Base-by-base conservation (phyloP, 352 stramenopile genomes). In the Thalassiosira allenii region DNA sequence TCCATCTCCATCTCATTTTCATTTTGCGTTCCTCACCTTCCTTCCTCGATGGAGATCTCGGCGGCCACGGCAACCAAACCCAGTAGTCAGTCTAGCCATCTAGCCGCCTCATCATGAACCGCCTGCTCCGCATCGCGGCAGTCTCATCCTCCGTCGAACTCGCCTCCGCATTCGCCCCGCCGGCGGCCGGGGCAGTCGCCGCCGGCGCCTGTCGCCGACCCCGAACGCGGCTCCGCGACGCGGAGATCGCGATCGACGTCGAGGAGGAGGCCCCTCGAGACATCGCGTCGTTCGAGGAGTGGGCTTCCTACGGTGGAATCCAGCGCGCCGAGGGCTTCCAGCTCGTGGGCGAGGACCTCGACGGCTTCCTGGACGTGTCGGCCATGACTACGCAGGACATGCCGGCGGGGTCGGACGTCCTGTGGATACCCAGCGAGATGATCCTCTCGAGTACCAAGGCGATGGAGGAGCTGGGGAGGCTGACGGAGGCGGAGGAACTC, bases 361-460 rank as follows among this genome's bases (percentile, higher is more conserved):
- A 75, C 37, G 70, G 63, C n/a, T 67, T 51, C 22, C 33, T 82
- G 54, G 75, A 87, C 51, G 57, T 81, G 20, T 66, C 37, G 27
- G 58, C 70, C 22, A 56, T 69, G 62, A 84, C 80, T 11, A 69
- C 61, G 12, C 20, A 75, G 49, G 58, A 86, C 51, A 47, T 88
- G 6, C 69, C 81, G 0, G 76, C 63, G 0, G 66, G 61, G 44
- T 56, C 44, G 32, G 51, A 75, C n/a, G 76, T 83, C 3, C 33
- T 88, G n/a, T 86, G 70, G 49, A 52, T 88, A 9, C 81, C 81
- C 3, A 70, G 52, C 20, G 61, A 77, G 23, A 75, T 88, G 76
- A 75, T 86, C 14, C 34, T 88, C 3, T 78, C 64, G 5, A 69
- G 54, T 22, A 63, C 23, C 17, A 44, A 70, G 40, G 51, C 52